Percentiles rank a stretch among this genome's conserved stretches.
Conservation (phyloP, 306 rosid genomes). For the Citrullus amarus region DNA sequence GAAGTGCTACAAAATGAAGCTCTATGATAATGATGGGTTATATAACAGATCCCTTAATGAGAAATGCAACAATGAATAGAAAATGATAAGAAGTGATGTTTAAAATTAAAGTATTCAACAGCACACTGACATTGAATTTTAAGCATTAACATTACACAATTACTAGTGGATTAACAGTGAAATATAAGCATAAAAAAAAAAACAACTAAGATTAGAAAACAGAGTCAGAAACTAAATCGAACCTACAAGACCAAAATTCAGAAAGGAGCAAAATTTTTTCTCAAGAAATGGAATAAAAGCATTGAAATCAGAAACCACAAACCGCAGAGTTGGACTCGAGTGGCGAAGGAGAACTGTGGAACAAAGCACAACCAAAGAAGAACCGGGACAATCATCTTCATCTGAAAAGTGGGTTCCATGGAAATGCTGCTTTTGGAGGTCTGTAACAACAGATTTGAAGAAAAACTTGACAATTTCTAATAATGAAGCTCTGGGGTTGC, state of each 20-base stretch:
- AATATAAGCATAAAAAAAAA: not conserved
- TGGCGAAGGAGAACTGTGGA: not conserved
- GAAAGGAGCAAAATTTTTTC: not conserved
- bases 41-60: not conserved
- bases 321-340: constrained; percentile 3
- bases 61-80: not conserved
- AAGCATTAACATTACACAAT: not conserved
- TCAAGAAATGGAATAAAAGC: not conserved
- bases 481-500: not conserved
- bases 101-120: not conserved
- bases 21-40: not conserved
- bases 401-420: not conserved
- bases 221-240: not conserved
- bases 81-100: not conserved
- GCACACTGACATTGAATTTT: not conserved
- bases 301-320: not conserved
- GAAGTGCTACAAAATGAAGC: not conserved
- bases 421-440: not conserved
- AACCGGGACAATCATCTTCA: not conserved
- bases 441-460: not conserved
- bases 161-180: not conserved
- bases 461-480: not conserved
- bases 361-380: not conserved
- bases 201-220: not conserved
- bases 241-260: not conserved